These are phyloP conservation scores for Suillus americanus DNA, from an alignment of 768 basidiomycete genomes.

Conservation along the genomic window DNA sequence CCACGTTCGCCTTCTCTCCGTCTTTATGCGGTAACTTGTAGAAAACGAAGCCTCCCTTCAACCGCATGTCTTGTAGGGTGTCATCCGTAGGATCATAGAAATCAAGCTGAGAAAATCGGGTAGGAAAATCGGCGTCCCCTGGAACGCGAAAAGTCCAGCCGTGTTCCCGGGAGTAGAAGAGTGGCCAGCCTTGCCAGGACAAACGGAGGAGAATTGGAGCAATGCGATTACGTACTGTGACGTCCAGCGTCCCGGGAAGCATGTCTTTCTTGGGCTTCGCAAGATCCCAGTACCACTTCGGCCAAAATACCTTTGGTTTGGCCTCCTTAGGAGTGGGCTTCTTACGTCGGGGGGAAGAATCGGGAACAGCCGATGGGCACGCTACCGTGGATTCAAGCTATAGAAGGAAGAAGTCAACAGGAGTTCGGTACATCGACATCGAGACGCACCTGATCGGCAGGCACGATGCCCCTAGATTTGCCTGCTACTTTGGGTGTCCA, in stretches of 20 bases:
- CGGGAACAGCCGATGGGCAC: conserved; percentile 4
- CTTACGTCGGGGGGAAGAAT: conserved; percentile 17
- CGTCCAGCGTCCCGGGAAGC: conserved; percentile 73
- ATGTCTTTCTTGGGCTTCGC: conserved; percentile 67
- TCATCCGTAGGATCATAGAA: conserved; percentile 70
- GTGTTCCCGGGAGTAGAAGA: conserved; percentile 82
- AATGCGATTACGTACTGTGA: conserved; percentile 80
- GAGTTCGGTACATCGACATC: neutral
- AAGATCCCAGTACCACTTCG: conserved; percentile 96
- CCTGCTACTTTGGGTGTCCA: conserved; percentile 88
- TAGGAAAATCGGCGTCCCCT: conserved; percentile 41
- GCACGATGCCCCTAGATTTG: conserved; percentile 61
- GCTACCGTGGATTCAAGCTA: conserved; percentile 61
- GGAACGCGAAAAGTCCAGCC: conserved; percentile 92
- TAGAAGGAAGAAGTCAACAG: conserved; percentile 6
- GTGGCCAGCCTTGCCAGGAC: conserved; percentile 84
- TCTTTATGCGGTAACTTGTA: conserved; percentile 97
- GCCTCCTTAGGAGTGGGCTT: conserved; percentile 31
- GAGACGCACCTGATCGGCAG: conserved; percentile 28
- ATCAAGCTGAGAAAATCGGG: conserved; percentile 44
- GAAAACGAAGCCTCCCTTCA: conserved; percentile 61
- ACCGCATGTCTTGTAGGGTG: conserved; percentile 46
- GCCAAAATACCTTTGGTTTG: conserved; percentile 69
- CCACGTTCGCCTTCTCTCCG: conserved; percentile 92
- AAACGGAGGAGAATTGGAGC: conserved; percentile 84